Conservation (phyloP, 331 rosid species). For the Quercus tomentella region DNA sequence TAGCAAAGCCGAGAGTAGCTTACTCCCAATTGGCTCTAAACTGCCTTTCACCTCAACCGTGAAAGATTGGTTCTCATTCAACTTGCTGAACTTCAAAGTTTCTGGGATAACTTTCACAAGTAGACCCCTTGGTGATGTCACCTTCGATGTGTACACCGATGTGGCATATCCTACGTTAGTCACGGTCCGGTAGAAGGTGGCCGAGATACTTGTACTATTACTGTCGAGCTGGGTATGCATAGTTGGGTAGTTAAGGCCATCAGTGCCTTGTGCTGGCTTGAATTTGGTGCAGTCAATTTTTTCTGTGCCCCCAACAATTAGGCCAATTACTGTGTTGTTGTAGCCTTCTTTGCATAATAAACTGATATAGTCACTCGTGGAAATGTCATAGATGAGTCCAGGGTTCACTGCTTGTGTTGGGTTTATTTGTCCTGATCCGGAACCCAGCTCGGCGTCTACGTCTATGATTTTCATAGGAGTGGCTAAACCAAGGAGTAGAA, state of each 20-base stretch:
- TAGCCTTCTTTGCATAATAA: conserved; percentile 62
- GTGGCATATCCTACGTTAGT: conserved; percentile 51
- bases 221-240: conserved; percentile 37
- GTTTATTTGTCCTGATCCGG: conserved; percentile 74
- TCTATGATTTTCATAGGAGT: conserved; percentile 43
- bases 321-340: conserved; percentile 38
- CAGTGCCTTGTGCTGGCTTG: conserved; percentile 37
- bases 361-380: conserved; percentile 35
- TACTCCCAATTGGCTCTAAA: conserved; percentile 9
- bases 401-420: conserved; percentile 58
- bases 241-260: conserved; percentile 85
- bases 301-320: conserved; percentile 30
- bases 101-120: conserved; percentile 50
- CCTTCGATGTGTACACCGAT: conserved; percentile 55
- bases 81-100: conserved; percentile 31
- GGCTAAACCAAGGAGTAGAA: conserved; percentile 39
- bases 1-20: conserved; percentile 29
- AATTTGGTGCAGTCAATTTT: conserved; percentile 34
- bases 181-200: conserved; percentile 52
- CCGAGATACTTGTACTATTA: conserved; percentile 29
- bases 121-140: conserved; percentile 47
- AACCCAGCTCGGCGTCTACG: conserved; percentile 32
- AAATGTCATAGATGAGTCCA: conserved; percentile 64
- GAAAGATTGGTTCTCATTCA: conserved; percentile 38
- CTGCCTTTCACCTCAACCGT: conserved; percentile 54